Evolutionary conservation across 371 early-diverging fungal species (phyloP), one percentile per base, ranked within the genome.

Genomic region (Blastocladiella emersonii): DNA sequence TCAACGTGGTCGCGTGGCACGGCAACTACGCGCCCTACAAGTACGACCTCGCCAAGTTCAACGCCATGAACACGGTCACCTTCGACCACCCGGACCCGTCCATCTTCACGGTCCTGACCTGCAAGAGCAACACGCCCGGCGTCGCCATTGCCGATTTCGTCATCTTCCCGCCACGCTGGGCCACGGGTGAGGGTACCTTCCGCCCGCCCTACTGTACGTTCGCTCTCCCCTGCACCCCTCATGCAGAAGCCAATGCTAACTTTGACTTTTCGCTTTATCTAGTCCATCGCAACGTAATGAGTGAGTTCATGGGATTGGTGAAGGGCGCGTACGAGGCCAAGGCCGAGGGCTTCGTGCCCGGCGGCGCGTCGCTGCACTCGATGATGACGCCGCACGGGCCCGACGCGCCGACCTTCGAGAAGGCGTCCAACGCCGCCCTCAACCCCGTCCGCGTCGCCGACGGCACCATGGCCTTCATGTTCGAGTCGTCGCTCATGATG

Each of bases 1-100:
- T 90, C 68, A 91, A 95, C 72, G 95, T 95, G 0, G 96, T 95
- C 36, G 95, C 94, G 7, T 97, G 98, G 95, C 94, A 95, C 71
- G 96, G 98, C 48, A 95, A 95, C 78, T 95, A 94, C 72, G 90
- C 85, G 5, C 98, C 98, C 1, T 96, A 81, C 82, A 95, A 95
- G 76, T 95, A 97, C 72, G 82, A 93, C 72, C 79, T 95, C 57
- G 81, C 80, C 45, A 75, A 82, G 55, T 95, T 95, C 76, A 85
- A 83, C 69, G 85, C 82, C 43, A 76, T 96, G 72, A 91, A 91
- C 74, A 87, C 91, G 3, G 92, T 93, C 17, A 85, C 91, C 15
- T 93, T 79, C 71, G 96, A 96, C 73, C 96, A 95, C 70, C 70
- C 68, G 23, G 63, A 25, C 25, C 66, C 61, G 37, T 41, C 37